Base-by-base conservation (phyloP, 2,329 filamentous ascomycete species). In the Pseudovirgaria hyperparasitica region DNA sequence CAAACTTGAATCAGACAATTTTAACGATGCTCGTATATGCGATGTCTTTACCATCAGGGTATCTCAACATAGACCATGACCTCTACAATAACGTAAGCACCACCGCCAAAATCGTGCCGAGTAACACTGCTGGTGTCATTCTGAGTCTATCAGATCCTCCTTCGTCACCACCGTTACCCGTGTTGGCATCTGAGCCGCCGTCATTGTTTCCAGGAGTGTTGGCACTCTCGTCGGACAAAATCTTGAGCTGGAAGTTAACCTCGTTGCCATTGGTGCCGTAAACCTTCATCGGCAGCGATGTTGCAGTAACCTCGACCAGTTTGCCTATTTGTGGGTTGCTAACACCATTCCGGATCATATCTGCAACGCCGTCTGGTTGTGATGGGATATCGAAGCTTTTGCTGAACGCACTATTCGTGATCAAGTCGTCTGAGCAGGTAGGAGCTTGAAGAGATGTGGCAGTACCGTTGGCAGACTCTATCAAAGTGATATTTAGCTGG, bases 331-430 rank as follows among this genome's bases (percentile, higher is more conserved):
- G 72, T 30, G 73, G 68, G 36, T 69, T 70, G 25, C 55, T 59
- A 33, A 92, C 70, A 35, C 87, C 86, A 25, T 78, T 72, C 39
- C 81, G 63, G 48, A 94, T 87, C 44, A 93, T 64, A 23, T 69
- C 63, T 34, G 75, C 63, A 20, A 74, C 76, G 38, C 75, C 79
- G 4, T 68, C 61, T 9, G 84, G 84, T 5, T 72, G 63, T 4
- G 46, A 57, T 25, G 79, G 86, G 31, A 93, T 61, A 23, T 75
- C 76, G 60, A 92, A 96, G 63, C 82, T 78, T 52, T 60, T 75
- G 55, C 68, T 70, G 63, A 93, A 92, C 35, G 65, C 68, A 18
- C 41, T 35, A 33, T 66, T 57, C 37, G 63, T 61, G 57, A 94
- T 86, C 28, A 92, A 62, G 33, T 61, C 66, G 17, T 63, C 33